Base-by-base conservation (phyloP, 257 asterid species). In the Nicotiana attenuata region DNA sequence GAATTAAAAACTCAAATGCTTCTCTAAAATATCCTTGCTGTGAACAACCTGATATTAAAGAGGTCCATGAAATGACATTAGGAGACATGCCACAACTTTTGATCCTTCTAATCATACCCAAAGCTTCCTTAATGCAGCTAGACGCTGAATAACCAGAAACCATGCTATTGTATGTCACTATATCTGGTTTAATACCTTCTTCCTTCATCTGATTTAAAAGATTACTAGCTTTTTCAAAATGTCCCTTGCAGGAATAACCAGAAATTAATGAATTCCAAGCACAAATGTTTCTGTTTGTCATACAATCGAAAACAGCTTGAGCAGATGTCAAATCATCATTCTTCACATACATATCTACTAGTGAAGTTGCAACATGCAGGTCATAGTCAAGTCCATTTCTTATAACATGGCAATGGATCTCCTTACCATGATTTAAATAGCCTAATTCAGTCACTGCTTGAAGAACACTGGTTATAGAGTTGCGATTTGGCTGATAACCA, bases 201-300 rank as follows among this genome's bases (percentile, higher is more conserved):
- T 50, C 67, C 82, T 80, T 35, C 94, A 92, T 90, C 77, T 64
- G 89, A 76, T 87, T 85, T 80, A 90, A 64, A 52, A 92, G 86
- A 67, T 68, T 65, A 24, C 45, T 53, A 45, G 91, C 92, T 82
- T 87, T 89, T 79, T 81, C 86, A 56, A 89, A 86, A 71, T 67
- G 26, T 7, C 94, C 94, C 73, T 80, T 85, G 76, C 81, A 90
- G 65, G 90, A 85, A 78, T 90, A 89, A 14, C 94, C 94, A 7
- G 93, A 89, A 57, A 92, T 83, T 85, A 90, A 81, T 24, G 93
- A 81, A 81, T 90, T 92, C 96, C 96, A 92, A 77, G 90, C 86
- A 71, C 85, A 88, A 81, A 84, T 41, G 55, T 89, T 90, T 81
- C 83, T 85, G 29, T 77, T 83, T 79, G 50, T 78, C 87, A 89